Base-by-base conservation (phyloP, 768 basidiomycete genomes). In the Fomitopsis pulvina region DNA sequence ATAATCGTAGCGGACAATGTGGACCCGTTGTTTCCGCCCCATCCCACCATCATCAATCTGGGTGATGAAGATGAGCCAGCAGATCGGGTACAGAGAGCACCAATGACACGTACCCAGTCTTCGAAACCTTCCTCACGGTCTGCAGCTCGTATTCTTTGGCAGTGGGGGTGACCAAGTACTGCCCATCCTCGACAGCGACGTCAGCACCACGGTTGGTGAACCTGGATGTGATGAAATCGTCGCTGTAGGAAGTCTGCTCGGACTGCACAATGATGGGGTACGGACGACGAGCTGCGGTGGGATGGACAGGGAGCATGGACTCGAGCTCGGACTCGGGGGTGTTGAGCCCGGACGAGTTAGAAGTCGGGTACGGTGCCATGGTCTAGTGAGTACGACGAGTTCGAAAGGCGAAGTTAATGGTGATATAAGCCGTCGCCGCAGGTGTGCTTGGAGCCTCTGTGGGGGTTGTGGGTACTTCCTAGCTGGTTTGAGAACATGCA, bases 401-500 rank as follows among this genome's bases (percentile, higher is more conserved):
- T 45, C 18, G 29, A 45, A 67, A 51, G 4, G 37, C 32, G 34
- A 45, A 54, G 52, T 71, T 52, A 74, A 54, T 73, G 71, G 51
- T 65, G 52, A 70, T 74, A 74, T 47, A 90, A 65, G 63, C 85
- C 79, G 57, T 82, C 80, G 59, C 87, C 79, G 64, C 72, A 71
- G 58, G 85, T 81, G 77, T 94, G 92, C 67, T 88, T 92, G 62
- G 64, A 68, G 75, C 92, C 92, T 82, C 90, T 78, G 74, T 87
- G 79, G 61, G 79, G 77, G 74, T 94, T 94, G 75, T 94, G 92
- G 59, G 81, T 74, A 70, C 85, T 87, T 70, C 85, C 83, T 59
- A 93, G 86, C 68, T 85, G 84, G 87, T 94, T 93, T 57, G 87
- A 90, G 88, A 85, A 95, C 92, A 93, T 93, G 80, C 86, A 90